Percentiles rank a stretch among this genome's conserved stretches.
These are phyloP conservation scores for Inosperma sp. DNA, from an alignment of 768 basidiomycete genomes.

Conservation along the genomic window DNA sequence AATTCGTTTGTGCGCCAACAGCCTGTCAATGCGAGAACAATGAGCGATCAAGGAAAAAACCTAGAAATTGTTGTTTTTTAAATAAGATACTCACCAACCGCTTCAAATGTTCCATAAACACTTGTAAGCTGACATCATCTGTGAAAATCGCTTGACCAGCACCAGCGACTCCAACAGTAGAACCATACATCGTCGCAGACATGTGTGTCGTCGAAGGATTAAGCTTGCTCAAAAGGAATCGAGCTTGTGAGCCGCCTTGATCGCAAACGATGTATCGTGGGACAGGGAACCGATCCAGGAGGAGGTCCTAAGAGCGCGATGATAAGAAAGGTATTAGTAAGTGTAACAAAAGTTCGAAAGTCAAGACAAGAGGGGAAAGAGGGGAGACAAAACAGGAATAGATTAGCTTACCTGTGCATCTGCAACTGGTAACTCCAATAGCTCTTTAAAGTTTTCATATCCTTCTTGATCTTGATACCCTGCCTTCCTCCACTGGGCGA, in stretches of 20 bases:
- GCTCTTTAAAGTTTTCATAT: constrained; percentile 96
- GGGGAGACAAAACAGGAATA: background rate
- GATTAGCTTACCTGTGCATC: constrained; percentile 74
- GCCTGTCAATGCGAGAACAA: constrained; percentile 22
- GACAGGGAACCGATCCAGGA: constrained; percentile 93
- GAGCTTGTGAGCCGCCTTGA: constrained; percentile 94
- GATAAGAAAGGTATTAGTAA: no score
- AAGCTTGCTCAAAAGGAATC: constrained; percentile 94
- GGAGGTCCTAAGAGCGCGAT: constrained; percentile 92
- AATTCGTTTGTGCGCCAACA: constrained; percentile 31
- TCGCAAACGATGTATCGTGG: constrained; percentile 98
- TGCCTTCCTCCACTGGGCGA: constrained; percentile 97
- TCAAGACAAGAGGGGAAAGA: background rate
- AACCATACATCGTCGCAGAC: constrained; percentile 88
- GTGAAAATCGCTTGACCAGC: constrained; percentile 95
- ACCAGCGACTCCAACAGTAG: constrained; percentile 54
- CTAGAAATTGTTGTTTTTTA: background rate
- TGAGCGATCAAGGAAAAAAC: background rate
- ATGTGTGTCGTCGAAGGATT: constrained; percentile 99
- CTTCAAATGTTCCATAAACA: constrained; percentile 97
- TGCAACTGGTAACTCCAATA: constrained; percentile 77
- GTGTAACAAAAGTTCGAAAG: no score
- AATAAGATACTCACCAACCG: constrained; percentile 52
- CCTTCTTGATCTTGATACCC: constrained; percentile 99
- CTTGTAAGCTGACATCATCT: constrained; percentile 95